Evolutionary conservation across 2,329 filamentous ascomycete species (phyloP), one percentile per base, ranked within the genome.

Genomic region (Fusarium pilosicola): DNA sequence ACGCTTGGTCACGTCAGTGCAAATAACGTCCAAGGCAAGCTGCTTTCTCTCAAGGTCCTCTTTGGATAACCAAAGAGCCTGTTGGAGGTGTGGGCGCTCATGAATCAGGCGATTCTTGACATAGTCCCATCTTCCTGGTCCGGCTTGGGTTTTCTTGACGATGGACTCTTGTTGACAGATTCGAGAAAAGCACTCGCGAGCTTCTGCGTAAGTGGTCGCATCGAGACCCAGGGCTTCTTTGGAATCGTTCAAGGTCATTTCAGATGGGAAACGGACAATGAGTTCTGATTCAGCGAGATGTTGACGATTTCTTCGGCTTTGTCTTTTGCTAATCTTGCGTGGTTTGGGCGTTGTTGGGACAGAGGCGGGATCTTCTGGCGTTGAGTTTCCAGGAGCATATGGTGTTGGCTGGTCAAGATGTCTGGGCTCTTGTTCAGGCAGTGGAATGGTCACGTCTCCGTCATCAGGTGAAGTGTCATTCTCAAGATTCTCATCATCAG

Each of bases 231-330:
- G 84, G 67, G 91, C 92, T 18, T 87, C 86, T 78, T 94, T 94
- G 78, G 92, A 92, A 81, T 96, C 93, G 73, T 94, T 92, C 66
- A 96, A 88, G 0, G 93, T 95, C 18, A 92, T 95, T 81, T 96
- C 94, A 1, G 93, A 96, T 2, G 93, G 93, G 72, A 94, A 96
- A 28, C 94, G 89, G 20, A 92, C 92, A 20, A 92, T 91, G 26
- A 91, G 89, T 9, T 91, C 90, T 3, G 91, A 88, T 12, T 90
- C 89, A 78, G 94, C 92, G 42, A 91, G 88, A 20, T 92, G 90
- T 32, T 93, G 80, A 6, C 91, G 91, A 46, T 88, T 91, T 86
- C 90, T 93, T n/a, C 88, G 89, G 75, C 89, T 87, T 61, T 91
- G 92, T 52, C 92, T 87, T 70, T 74, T 77, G 42, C 74, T 73